Percentiles rank a stretch among this genome's conserved stretches.
These are phyloP conservation scores for Aethionema arabicum DNA, from an alignment of 345 rosid genomes.

Conservation along the genomic window DNA sequence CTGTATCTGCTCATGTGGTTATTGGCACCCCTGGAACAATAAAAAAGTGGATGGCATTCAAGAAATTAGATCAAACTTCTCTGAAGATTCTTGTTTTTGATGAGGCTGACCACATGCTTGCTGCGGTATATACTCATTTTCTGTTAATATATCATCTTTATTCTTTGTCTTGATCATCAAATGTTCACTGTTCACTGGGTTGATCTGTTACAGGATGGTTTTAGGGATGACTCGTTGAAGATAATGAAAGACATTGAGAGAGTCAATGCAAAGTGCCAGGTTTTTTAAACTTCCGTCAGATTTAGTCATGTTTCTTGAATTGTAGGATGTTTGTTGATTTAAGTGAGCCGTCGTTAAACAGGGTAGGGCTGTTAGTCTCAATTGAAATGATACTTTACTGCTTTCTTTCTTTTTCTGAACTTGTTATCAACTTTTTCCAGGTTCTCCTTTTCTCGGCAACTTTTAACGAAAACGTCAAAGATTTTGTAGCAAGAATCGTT, in stretches of 20 bases:
- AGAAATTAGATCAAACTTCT: conserved; percentile 50
- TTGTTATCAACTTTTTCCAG: conserved; percentile 37
- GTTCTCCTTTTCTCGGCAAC: conserved; percentile 95
- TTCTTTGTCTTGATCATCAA: conserved; percentile 7
- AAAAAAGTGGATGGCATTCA: conserved; percentile 66
- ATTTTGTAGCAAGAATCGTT: conserved; percentile 61
- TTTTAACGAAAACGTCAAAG: conserved; percentile 73
- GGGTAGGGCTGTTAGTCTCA: conserved; percentile 17
- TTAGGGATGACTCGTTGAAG: conserved; percentile 81
- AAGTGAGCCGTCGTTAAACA: no score
- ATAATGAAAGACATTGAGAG: conserved; percentile 82
- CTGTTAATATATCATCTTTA: not conserved
- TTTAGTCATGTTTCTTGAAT: conserved; percentile 14
- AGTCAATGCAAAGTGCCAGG: conserved; percentile 64
- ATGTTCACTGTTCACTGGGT: not conserved
- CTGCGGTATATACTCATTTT: conserved; percentile 50
- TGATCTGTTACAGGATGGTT: conserved; percentile 73
- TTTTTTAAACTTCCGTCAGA: conserved; percentile 36
- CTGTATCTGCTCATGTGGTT: conserved; percentile 69
- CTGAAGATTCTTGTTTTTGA: conserved; percentile 90
- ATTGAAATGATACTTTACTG: conserved; percentile 9
- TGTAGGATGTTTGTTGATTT: not conserved
- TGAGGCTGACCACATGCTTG: conserved; percentile 98
- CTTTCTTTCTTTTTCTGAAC: not conserved
- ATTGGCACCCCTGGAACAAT: conserved; percentile 97